Conservation (phyloP, 2,329 filamentous ascomycete genomes). For the Beauveria caledonica region DNA sequence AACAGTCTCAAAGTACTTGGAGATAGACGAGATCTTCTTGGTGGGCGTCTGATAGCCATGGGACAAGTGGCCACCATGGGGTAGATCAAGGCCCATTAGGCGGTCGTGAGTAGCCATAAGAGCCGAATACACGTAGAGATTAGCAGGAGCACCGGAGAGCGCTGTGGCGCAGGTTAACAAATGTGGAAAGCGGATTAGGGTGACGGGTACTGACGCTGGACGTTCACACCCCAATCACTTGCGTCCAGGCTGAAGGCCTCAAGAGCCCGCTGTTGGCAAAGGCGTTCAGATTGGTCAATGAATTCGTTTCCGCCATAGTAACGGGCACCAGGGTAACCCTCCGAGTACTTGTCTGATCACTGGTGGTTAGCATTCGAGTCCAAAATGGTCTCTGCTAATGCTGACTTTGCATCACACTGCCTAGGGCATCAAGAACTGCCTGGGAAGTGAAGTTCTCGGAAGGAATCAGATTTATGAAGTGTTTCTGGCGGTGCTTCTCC, state of each 20-base stretch:
- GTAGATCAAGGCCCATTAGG: constrained; percentile 93
- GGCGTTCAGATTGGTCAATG: constrained; percentile 81
- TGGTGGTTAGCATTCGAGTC: constrained; percentile 21
- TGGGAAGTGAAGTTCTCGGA: constrained; percentile 95
- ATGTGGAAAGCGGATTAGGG: background rate
- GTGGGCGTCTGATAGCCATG: constrained; percentile 96
- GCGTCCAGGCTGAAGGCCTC: constrained; percentile 77
- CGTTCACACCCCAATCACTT: constrained; percentile 93
- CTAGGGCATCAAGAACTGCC: constrained; percentile 82
- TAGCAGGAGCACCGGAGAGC: constrained; percentile 65
- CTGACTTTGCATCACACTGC: constrained; percentile 90
- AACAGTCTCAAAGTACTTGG: constrained; percentile 97
- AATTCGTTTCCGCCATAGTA: constrained; percentile 97
- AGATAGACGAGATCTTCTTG: constrained; percentile 94
- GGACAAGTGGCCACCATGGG: constrained; percentile 90
- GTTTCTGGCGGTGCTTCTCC: constrained; percentile 94
- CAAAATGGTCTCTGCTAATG: constrained; percentile 11
- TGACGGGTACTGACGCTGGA: constrained; percentile 60
- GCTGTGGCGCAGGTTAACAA: constrained; percentile 38
- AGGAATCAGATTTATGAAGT: constrained; percentile 95
- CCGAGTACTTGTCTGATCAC: constrained; percentile 82
- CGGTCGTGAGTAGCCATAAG: constrained; percentile 88
- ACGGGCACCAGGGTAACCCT: constrained; percentile 90
- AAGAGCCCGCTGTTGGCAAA: constrained; percentile 85
- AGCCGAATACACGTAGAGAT: constrained; percentile 92